A percentile compares a stretch with the other conserved stretches of the same genome.
Conservation (phyloP, 176 grass and related monocot genomes). For the Aegilops speltoides region DNA sequence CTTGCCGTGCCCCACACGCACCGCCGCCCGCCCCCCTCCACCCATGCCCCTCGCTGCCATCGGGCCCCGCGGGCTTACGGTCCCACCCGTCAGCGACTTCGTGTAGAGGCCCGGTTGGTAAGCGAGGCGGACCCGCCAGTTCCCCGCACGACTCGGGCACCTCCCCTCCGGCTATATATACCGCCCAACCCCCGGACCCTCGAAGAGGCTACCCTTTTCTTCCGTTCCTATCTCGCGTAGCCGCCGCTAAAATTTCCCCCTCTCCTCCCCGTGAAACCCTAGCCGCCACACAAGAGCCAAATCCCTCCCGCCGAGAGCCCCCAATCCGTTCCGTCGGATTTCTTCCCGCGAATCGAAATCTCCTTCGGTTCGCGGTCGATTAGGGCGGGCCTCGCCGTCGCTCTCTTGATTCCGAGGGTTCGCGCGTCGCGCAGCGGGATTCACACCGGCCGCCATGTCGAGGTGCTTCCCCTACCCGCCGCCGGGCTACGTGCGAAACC, state of each 20-base stretch:
- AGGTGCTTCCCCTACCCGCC: conserved; percentile 64
- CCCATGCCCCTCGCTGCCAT: background rate
- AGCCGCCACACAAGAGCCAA: conserved; percentile 56
- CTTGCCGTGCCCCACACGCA: conserved; percentile 10
- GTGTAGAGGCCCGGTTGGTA: background rate
- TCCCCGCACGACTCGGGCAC: conserved; percentile 43
- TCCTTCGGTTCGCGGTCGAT: conserved; percentile 22
- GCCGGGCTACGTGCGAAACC: conserved; percentile 54
- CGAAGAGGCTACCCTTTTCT: background rate
- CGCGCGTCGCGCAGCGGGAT: background rate
- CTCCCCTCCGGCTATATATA: conserved; percentile 35
- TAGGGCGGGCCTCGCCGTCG: background rate
- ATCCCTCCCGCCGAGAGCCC: conserved; percentile 20
- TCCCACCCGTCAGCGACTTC: background rate
- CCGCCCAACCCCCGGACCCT: background rate
- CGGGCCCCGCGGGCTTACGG: fast-evolving
- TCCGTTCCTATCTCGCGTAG: background rate
- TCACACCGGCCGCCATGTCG: conserved; percentile 42
- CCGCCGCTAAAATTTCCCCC: background rate
- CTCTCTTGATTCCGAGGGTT: conserved; percentile 3
- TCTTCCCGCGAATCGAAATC: conserved; percentile 18
- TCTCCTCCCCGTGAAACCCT: conserved; percentile 36
- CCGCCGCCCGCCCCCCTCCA: fast-evolving
- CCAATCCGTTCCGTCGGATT: background rate
- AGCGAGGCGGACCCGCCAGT: background rate